Base-by-base conservation (phyloP, 1,139 yeast genomes). In the Komagataea norvegica region DNA sequence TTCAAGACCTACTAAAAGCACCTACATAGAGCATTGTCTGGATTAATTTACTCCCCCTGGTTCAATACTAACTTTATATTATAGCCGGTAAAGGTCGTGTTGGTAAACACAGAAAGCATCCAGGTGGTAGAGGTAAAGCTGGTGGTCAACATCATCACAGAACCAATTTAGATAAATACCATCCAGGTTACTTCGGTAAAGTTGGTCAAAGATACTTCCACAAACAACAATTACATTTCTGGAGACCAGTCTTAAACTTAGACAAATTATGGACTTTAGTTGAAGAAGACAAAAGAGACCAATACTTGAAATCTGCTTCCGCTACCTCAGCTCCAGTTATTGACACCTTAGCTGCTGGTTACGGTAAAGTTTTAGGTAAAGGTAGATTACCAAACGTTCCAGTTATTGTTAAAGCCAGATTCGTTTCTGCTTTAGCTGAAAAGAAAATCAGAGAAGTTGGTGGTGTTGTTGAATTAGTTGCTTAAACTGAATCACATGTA, bases 121-220 rank as follows among this genome's bases (percentile, higher is more conserved):
- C 98, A 62, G 98, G 98, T 91, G 99, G 99, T 79, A 91, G 98
- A 79, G 99, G 99, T 91, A 91, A 78, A 93, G 99, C 99, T 72
- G 99, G 99, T 89, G 99, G 99, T 86, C 94, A 80, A 77, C 96
- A 87, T 74, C 99, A 91, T 77, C 98, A 93, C 96, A 88, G 97
- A 86, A 88, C 91, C 72, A 88, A 88, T 81, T 76, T 91, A 79
- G 98, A 93, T 73, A 91, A 89, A 76, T 93, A 85, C 96, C 99
- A 93, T 74, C 98, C 98, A 66, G 99, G 99, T 88, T 93, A 93
- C 93, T 93, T 93, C 76, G 99, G 99, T 85, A 93, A 93, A 80
- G 97, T 93, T 70, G 99, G 99, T 89, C 91, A 91, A 97, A 88
- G 98, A 85, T 84, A 86, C 84, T 93, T 85, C 96, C 97, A 88